Evolutionary conservation across 2,329 filamentous ascomycete genomes (phyloP), one percentile per base, ranked within the genome.

Genomic region (Exophiala sp.): DNA sequence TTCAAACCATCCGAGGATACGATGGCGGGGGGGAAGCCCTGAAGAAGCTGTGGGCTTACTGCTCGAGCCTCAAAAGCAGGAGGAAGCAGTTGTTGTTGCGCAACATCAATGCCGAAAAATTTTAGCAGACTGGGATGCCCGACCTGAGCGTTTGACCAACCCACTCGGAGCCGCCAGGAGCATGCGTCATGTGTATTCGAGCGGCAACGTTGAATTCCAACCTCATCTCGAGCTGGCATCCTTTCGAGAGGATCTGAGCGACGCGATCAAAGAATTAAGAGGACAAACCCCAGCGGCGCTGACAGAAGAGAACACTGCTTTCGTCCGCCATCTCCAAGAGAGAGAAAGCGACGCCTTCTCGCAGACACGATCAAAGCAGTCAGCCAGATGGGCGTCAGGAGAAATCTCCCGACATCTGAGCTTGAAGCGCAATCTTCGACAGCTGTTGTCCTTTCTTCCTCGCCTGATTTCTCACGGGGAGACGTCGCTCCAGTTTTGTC

Each of bases 261-360:
- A 78, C 0, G 82, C 81, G 1, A 86, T 88, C 57, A 71, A 78
- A 1, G 81, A 89, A 53, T 78, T 97, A 52, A 85, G 85, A 57
- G 88, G 88, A 52, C 85, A 88, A 57, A 98, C 93, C 0, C 93
- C 93, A 0, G 73, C 79, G 0, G 76, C 77, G n/a, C 70, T 95
- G 39, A 95, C 80, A 0, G 87, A 95, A 21, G 90, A 95, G 37
- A 96, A 93, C 66, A 91, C 90, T 64, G 78, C 83, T 9, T 67
- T 78, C 13, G 81, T 96, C 53, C 90, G 94, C 67, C 88, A 96
- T 65, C 80, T 97, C 59, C 97, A 96, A 73, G 82, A 81, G 2
- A 81, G 2, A 80, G 88, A 61, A 98, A 98, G 70, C 82, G 88
- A 37, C 90, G 89, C 60, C 77, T 97, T 11, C 93, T 95, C 61